Percentiles rank a stretch among this genome's conserved stretches.
Evolutionary conservation across 1,139 yeast species (phyloP).

Genomic region (Geotrichum australiense): DNA sequence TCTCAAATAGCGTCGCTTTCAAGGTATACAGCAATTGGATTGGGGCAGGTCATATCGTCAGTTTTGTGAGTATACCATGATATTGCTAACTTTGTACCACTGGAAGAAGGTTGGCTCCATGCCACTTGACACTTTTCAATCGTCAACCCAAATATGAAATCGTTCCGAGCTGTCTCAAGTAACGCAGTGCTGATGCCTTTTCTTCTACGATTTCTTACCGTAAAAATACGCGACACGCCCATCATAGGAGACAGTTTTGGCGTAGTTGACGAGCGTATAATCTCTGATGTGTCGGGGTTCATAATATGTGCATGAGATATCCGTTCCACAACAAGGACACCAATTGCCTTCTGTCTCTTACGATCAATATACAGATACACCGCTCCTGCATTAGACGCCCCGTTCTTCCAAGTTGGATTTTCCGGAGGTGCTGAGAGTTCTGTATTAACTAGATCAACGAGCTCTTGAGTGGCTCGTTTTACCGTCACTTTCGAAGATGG

Average conservation of each 20-base stretch:
- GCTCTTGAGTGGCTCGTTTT: constrained; percentile 32
- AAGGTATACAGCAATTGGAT: too few relatives aligned
- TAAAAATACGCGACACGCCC: constrained; percentile 64
- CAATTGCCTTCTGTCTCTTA: constrained; percentile 41
- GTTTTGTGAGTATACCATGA: constrained; percentile 21
- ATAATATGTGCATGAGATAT: constrained; percentile 42
- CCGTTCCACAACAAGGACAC: constrained; percentile 44
- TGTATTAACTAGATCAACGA: constrained; percentile 47
- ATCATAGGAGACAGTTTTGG: constrained; percentile 24
- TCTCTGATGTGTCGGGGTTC: constrained; percentile 32
- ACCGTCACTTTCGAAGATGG: constrained; percentile 28
- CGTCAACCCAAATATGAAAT: constrained; percentile 48
- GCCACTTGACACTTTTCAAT: constrained; percentile 43
- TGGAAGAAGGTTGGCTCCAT: constrained; percentile 66
- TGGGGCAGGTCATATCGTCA: neutral
- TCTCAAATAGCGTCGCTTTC: too few relatives aligned
- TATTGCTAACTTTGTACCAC: constrained; percentile 51
- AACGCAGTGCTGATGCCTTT: constrained; percentile 43
- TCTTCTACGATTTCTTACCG: constrained; percentile 50
- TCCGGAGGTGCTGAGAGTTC: constrained; percentile 56
- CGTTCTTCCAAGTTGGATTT: constrained; percentile 41
- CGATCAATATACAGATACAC: constrained; percentile 47
- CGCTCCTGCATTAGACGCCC: constrained; percentile 25
- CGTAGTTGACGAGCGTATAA: constrained; percentile 34
- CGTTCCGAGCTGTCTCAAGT: constrained; percentile 38